phyloP scores from a whole-genome alignment of 2,329 filamentous ascomycete genomes.

The Rugonectria rugulosa region DNA sequence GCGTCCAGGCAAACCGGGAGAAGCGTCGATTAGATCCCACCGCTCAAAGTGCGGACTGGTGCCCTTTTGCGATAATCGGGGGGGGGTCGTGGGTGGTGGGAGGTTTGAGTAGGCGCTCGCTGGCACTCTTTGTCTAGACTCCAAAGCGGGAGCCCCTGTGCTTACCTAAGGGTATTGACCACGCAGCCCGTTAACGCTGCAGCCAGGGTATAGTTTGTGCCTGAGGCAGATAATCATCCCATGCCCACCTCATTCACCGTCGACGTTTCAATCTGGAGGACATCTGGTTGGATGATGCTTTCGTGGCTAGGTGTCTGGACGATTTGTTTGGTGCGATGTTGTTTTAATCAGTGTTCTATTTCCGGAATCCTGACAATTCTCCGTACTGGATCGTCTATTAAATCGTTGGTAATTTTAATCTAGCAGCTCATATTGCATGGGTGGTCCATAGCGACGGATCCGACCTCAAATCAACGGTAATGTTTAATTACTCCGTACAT shows the following conservation, averaged over 20 bases:
- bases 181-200: constrained; percentile 9
- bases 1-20: constrained; percentile 49
- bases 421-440: neutral
- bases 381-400: neutral
- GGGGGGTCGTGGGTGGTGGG: constrained; percentile 31
- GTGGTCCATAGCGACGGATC: neutral
- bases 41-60: constrained; percentile 40
- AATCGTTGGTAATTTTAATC: neutral
- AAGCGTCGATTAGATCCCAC: constrained; percentile 39
- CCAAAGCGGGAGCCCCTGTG: constrained; percentile 37
- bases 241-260: neutral
- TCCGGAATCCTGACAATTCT: neutral
- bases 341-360: neutral
- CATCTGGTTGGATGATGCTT: neutral
- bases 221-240: constrained; percentile 28
- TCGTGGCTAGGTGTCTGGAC: neutral
- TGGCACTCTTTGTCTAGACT: constrained; percentile 26
- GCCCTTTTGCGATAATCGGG: constrained; percentile 37
- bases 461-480: neutral
- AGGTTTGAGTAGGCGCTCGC: constrained; percentile 33
- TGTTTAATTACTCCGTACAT: neutral
- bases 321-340: neutral
- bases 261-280: neutral
- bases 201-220: constrained; percentile 23
- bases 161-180: constrained; percentile 35